phyloP scores from a whole-genome alignment of 225 moss, liverwort and hornwort genomes.

The Pleurozium schreberi region DNA sequence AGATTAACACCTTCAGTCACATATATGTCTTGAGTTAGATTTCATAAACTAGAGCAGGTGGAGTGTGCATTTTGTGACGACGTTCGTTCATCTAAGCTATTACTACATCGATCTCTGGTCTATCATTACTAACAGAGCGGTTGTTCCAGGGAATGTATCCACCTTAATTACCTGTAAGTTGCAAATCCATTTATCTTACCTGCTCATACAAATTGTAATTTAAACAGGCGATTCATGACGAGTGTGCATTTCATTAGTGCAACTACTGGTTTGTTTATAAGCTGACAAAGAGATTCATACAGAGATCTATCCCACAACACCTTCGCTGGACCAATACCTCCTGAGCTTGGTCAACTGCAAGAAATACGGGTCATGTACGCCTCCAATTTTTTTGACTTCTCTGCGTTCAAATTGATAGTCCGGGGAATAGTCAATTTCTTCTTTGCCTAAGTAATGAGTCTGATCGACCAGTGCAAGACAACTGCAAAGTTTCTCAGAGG shows the following conservation, averaged over 20 bases:
- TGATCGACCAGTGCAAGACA: background rate
- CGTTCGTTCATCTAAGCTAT: background rate
- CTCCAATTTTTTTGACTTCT: background rate
- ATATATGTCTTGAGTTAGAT: background rate
- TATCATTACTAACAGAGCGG: background rate
- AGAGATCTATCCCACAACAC: constrained; percentile 59
- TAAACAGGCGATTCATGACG: background rate
- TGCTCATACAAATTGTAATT: background rate
- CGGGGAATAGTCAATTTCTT: background rate
- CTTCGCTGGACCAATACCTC: constrained; percentile 50
- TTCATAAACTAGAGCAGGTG: background rate
- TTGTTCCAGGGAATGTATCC: constrained; percentile 43
- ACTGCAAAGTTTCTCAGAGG: background rate
- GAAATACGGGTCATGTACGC: constrained; percentile 53
- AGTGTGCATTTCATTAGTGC: background rate
- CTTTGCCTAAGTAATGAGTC: background rate
- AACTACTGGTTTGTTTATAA: background rate
- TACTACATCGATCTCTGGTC: background rate
- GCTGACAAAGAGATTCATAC: background rate
- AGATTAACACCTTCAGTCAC: background rate
- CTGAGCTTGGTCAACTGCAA: constrained; percentile 59
- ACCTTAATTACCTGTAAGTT: constrained; percentile 33
- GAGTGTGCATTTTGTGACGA: background rate
- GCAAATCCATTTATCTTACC: background rate
- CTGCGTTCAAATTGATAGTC: background rate